Evolutionary conservation across 129 eudicot genomes (phyloP).

Genomic region (Helianthus annuus): HanXRQr2.0-SUNRISE NC_035443.2:39095945-39096444

Average conservation of each 20-base stretch:
- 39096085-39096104: constrained; percentile 36
- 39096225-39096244: constrained; percentile 97
- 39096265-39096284: constrained; percentile 84
- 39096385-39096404: constrained; percentile 36
- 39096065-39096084: constrained; percentile 1
- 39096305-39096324: constrained; percentile 70
- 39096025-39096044: constrained; percentile 20
- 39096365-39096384: constrained; percentile 54
- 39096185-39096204: constrained; percentile 70
- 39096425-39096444: constrained; percentile 47
- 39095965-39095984: constrained; percentile 61
- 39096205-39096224: constrained; percentile 69
- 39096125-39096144: constrained; percentile 93
- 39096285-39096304: constrained; percentile 70
- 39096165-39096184: constrained; percentile 55
- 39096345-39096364: constrained; percentile 71
- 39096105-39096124: constrained; percentile 81
- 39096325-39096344: constrained; percentile 76
- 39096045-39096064: constrained; percentile 12
- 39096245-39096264: constrained; percentile 83
- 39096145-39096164: constrained; percentile 82
- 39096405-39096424: constrained; percentile 36
- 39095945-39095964: constrained; percentile 29
- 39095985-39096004: constrained; percentile 98
- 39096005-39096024: constrained; percentile 60